A percentile compares a stretch with the other conserved stretches of the same genome.
These are phyloP conservation scores for Euphorbia peplus DNA, from an alignment of 345 rosid genomes.

Conservation along the genomic window DNA sequence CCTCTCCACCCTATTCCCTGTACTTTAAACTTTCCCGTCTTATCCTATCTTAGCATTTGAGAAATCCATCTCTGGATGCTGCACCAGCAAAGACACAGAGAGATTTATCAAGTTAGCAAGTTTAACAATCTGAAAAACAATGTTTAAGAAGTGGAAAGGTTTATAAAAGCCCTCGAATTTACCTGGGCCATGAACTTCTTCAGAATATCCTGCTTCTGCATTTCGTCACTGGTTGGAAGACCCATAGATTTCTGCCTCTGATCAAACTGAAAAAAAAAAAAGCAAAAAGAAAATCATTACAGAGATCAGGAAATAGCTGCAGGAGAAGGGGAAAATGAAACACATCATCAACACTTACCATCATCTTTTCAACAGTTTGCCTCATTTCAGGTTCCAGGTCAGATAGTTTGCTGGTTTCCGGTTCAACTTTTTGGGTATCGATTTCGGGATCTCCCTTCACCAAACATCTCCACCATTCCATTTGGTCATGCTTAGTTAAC, in stretches of 20 bases:
- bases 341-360: conserved; percentile 43
- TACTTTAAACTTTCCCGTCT: background rate
- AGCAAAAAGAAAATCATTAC: background rate
- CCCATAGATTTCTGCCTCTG: conserved; percentile 95
- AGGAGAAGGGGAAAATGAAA: background rate
- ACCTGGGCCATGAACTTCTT: conserved; percentile 94
- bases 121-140: background rate
- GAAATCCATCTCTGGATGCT: conserved; percentile 99
- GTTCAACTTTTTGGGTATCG: conserved; percentile 93
- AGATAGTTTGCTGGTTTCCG: conserved; percentile 73
- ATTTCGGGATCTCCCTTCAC: conserved; percentile 81
- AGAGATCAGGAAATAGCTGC: background rate
- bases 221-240: conserved; percentile 83
- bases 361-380: conserved; percentile 80
- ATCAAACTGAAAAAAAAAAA: conserved; percentile 54
- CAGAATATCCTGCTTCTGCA: conserved; percentile 73
- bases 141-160: background rate
- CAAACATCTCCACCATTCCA: conserved; percentile 92
- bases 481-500: conserved; percentile 83
- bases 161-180: background rate
- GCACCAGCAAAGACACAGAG: conserved; percentile 19
- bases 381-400: conserved; percentile 86
- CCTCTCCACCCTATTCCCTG: background rate
- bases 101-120: background rate
- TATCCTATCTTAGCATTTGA: conserved; percentile 70